phyloP scores from a whole-genome alignment of 352 stramenopile species.

The Phytophthora sojae region DNA sequence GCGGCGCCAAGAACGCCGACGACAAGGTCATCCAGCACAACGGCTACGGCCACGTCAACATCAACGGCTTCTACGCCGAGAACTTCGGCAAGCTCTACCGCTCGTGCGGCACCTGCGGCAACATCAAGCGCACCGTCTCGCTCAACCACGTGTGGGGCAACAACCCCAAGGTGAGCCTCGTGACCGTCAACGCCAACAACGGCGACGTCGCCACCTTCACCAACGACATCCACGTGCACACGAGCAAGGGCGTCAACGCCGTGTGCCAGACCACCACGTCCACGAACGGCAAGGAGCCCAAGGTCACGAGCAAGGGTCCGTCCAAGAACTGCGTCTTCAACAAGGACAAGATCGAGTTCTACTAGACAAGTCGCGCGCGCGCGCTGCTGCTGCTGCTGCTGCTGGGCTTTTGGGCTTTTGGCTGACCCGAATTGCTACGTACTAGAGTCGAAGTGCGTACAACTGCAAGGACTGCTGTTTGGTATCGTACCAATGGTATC shows the following conservation, averaged over 20 bases:
- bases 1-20: conserved; percentile 23
- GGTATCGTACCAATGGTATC: neutral
- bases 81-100: conserved; percentile 21
- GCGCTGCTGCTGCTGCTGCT: neutral
- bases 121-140: conserved; percentile 43
- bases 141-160: conserved; percentile 47
- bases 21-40: conserved; percentile 47
- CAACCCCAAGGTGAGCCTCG: conserved; percentile 44
- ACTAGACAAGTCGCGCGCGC: conserved; percentile 10
- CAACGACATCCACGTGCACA: conserved; percentile 34
- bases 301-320: conserved; percentile 31
- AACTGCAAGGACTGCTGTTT: neutral
- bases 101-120: conserved; percentile 37
- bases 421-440: too few relatives aligned
- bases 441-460: neutral
- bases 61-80: too few relatives aligned
- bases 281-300: conserved; percentile 36
- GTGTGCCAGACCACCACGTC: conserved; percentile 39
- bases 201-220: conserved; percentile 44
- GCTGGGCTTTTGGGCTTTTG: too few relatives aligned
- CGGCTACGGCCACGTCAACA: too few relatives aligned
- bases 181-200: conserved; percentile 53
- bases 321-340: conserved; percentile 46
- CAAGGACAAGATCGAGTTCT: conserved; percentile 42
- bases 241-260: conserved; percentile 32